Percentiles rank a stretch among this genome's conserved stretches.
Evolutionary conservation across 352 stramenopile genomes (phyloP).

Genomic region (Phytophthora ohioensis): DNA sequence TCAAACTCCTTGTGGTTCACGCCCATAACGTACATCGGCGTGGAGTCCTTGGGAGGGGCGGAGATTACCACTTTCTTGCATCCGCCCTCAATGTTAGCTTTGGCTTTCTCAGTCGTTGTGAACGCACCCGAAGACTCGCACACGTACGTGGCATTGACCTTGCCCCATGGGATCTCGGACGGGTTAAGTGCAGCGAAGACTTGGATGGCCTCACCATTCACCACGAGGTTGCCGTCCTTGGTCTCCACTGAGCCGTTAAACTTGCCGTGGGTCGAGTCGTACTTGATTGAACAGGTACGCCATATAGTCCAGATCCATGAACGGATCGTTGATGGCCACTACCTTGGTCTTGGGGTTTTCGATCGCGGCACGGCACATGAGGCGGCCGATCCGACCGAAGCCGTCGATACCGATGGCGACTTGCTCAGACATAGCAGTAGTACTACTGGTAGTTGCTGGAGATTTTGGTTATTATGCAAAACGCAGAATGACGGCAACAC

Average conservation of each 20-base stretch:
- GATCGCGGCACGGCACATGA: constrained; percentile 94
- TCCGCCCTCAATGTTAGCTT: constrained; percentile 92
- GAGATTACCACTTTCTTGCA: constrained; percentile 97
- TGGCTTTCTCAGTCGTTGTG: constrained; percentile 93
- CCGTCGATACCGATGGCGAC: constrained; percentile 98
- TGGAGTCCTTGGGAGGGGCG: constrained; percentile 96
- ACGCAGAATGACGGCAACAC: neutral
- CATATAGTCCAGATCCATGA: constrained; percentile 97
- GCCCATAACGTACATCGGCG: constrained; percentile 98
- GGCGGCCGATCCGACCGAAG: constrained; percentile 98
- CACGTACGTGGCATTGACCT: constrained; percentile 93
- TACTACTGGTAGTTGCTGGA: neutral
- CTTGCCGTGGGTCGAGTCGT: constrained; percentile 93
- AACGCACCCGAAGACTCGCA: constrained; percentile 89
- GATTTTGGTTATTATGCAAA: neutral
- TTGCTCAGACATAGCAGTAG: constrained; percentile 15
- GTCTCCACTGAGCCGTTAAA: constrained; percentile 87
- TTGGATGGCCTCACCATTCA: constrained; percentile 93
- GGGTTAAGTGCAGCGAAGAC: constrained; percentile 95
- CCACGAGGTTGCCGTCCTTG: constrained; percentile 85
- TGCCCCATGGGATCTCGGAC: constrained; percentile 93
- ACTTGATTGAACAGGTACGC: constrained; percentile 92
- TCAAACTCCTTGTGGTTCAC: constrained; percentile 97
- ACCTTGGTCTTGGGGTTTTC: constrained; percentile 88
- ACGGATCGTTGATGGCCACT: constrained; percentile 95